phyloP scores from a whole-genome alignment of 2,329 filamentous ascomycete genomes.

The Fusarium temperatum region DNA sequence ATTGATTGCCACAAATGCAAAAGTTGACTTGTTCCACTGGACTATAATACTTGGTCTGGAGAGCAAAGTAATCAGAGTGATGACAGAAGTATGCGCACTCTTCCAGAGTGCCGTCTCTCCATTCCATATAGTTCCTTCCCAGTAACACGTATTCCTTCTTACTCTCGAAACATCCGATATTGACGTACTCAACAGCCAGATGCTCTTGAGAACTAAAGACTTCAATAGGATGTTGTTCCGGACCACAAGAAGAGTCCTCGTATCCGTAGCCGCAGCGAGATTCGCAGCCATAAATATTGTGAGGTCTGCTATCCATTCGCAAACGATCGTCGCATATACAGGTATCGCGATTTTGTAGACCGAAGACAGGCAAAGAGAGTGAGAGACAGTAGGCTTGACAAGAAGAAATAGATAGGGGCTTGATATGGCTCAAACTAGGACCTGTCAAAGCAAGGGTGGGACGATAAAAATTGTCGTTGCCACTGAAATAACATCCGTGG shows the following conservation, averaged over 20 bases:
- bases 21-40: no score
- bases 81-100: neutral
- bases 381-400: neutral
- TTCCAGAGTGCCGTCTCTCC: neutral
- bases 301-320: neutral
- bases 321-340: neutral
- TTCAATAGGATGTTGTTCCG: neutral
- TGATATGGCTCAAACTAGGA: neutral
- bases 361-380: neutral
- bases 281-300: fast-evolving
- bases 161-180: neutral
- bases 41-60: neutral
- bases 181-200: neutral
- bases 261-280: neutral
- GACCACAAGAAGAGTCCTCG: neutral
- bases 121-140: fast-evolving
- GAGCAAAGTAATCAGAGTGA: neutral
- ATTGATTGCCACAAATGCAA: neutral
- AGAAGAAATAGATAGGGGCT: neutral
- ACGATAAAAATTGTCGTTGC: neutral
- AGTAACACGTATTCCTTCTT: neutral
- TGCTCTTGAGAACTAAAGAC: neutral
- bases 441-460: neutral
- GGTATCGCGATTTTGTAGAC: neutral
- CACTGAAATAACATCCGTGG: neutral